Evolutionary conservation across 176 grass and related monocot species (phyloP).

Genomic region (Triticum urartu): DNA sequence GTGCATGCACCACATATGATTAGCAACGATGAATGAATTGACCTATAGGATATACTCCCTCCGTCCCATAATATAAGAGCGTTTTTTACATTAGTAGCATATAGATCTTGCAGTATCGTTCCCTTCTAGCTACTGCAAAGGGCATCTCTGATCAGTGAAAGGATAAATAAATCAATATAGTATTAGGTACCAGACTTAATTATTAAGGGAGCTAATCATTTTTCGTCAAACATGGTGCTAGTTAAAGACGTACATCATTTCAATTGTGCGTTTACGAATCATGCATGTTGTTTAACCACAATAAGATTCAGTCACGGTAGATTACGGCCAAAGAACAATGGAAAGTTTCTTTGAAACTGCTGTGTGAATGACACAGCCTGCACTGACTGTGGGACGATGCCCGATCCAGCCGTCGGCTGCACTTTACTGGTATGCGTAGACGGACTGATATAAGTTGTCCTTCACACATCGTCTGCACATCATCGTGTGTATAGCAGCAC

Average conservation of each 20-base stretch:
- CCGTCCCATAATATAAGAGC: no score
- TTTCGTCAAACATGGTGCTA: neutral
- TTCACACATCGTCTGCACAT: no score
- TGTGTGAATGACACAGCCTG: no score
- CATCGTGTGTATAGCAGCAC: no score
- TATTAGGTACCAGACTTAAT: slow-evolving; percentile 25
- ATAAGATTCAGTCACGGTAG: neutral
- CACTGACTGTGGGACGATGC: no score
- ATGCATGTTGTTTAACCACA: neutral
- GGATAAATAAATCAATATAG: neutral
- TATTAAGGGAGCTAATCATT: slow-evolving; percentile 40
- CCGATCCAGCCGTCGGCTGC: no score
- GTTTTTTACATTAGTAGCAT: neutral
- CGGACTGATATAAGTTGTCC: no score
- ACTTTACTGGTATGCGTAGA: no score
- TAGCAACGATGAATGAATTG: neutral
- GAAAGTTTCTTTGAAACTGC: neutral
- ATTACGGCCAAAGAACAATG: neutral
- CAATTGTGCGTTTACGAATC: slow-evolving; percentile 14
- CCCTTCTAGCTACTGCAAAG: neutral
- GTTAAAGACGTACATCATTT: slow-evolving; percentile 24
- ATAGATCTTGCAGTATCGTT: slow-evolving; percentile 3
- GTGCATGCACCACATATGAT: slow-evolving; percentile 23
- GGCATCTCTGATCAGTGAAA: slow-evolving; percentile 39
- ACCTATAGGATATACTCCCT: neutral